phyloP scores from a whole-genome alignment of 352 stramenopile genomes.

The Globisporangium perplexum region DNA sequence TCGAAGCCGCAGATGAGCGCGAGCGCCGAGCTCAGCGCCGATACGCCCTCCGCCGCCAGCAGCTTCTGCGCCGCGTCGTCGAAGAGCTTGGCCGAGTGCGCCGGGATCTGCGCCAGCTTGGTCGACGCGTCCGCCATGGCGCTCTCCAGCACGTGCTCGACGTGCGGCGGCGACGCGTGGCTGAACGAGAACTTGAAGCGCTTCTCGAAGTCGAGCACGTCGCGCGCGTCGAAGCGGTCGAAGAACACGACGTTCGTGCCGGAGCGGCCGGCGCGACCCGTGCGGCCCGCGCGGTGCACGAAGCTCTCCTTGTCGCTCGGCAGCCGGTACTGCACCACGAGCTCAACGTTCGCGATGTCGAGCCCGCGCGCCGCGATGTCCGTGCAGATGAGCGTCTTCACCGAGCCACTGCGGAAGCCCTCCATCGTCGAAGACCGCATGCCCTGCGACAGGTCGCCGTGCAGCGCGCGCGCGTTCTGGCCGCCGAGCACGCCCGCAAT shows the following conservation, averaged over 20 bases:
- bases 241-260: slow-evolving; percentile 87
- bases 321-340: slow-evolving; percentile 93
- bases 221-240: slow-evolving; percentile 49
- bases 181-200: slow-evolving; percentile 72
- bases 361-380: slow-evolving; percentile 88
- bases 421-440: slow-evolving; percentile 94
- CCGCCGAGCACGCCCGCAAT: slow-evolving; percentile 85
- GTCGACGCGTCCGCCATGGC: slow-evolving; percentile 46
- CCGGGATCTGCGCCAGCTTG: slow-evolving; percentile 44
- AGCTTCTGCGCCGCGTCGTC: slow-evolving; percentile 48
- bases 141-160: slow-evolving; percentile 57
- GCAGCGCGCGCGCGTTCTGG: slow-evolving; percentile 51
- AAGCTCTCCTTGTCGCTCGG: slow-evolving; percentile 93
- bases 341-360: slow-evolving; percentile 87
- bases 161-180: slow-evolving; percentile 43
- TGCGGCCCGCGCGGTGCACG: slow-evolving; percentile 90
- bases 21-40: slow-evolving; percentile 55
- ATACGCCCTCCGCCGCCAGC: slow-evolving; percentile 47
- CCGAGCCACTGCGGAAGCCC: slow-evolving; percentile 92
- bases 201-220: slow-evolving; percentile 76
- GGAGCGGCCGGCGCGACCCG: slow-evolving; percentile 77
- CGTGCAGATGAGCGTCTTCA: slow-evolving; percentile 91
- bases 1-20: slow-evolving; percentile 76
- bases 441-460: slow-evolving; percentile 77
- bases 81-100: slow-evolving; percentile 43